Evolutionary conservation across 371 early-diverging fungal genomes (phyloP), one percentile per base, ranked within the genome.

Genomic region (Spraguea lophii): DNA sequence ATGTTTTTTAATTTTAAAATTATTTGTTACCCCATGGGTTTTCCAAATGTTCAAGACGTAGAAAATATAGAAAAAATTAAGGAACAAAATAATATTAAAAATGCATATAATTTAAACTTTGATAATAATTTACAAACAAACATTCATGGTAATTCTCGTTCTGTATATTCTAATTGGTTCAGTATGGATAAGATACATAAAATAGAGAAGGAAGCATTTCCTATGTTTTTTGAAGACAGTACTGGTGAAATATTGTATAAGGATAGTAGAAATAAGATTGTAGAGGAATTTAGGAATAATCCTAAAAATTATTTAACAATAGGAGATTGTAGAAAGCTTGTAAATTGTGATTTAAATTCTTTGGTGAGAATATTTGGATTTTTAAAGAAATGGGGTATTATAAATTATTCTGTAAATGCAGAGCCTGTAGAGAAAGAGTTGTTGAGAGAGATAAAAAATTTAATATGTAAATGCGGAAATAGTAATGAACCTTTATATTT

Each of bases 331-430:
- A 72, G 91, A 53, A 75, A 89, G 35, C 84, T 85, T 63, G 63
- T 91, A 46, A 82, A 88, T 0, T 89, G 89, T 24, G 95, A 92
- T 73, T 88, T 94, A 1, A 86, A 88, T 61, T 81, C 87, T 12
- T 85, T 94, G 53, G 83, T 91, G 67, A 74, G 88, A 21, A 86
- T 94, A 0, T 90, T 91, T 71, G 83, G 89, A 3, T 91, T 94
- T 61, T 69, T 91, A 41, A 92, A 94, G 68, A 91, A 91, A 66
- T 94, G 95, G 95, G 93, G 93, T 0, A 72, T 94, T 32, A 87
- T 94, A 61, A 94, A 94, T 71, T 85, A 84, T 65, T 46, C 21
- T 41, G 10, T 27, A 36, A 13, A 15, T 6, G 13, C 6, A 56
- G 56, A 40, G 24, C 16, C 3, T 50, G 46, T 49, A 26, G 51